phyloP scores from a whole-genome alignment of 768 basidiomycete genomes.

The Tephrocybe sp. region DNA sequence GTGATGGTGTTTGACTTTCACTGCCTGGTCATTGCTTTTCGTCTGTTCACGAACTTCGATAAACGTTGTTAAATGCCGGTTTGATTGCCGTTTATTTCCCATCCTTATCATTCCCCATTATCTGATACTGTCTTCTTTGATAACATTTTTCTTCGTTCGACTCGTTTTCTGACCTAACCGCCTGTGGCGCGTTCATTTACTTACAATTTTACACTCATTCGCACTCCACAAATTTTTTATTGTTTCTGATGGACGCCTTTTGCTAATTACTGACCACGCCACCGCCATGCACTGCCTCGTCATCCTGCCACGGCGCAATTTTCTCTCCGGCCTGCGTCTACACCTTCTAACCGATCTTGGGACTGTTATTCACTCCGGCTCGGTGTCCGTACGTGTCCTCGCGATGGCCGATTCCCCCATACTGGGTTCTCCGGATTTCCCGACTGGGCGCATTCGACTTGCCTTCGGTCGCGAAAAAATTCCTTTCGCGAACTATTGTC shows the following conservation, averaged over 20 bases:
- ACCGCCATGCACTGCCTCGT: conserved; percentile 15
- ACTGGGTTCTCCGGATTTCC: background rate
- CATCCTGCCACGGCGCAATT: conserved; percentile 11
- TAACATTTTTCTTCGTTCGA: background rate
- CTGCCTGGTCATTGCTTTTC: background rate
- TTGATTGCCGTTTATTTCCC: background rate
- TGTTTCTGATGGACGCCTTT: background rate
- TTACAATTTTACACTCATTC: background rate
- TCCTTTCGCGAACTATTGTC: conserved; percentile 4
- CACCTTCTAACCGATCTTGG: no score
- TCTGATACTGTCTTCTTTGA: background rate
- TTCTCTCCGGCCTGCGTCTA: background rate
- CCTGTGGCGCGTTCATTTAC: background rate
- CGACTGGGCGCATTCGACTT: background rate
- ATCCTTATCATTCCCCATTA: background rate
- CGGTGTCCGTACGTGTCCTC: background rate
- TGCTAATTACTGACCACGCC: background rate
- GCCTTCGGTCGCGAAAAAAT: conserved; percentile 11
- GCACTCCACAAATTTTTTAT: background rate
- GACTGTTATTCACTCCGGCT: background rate
- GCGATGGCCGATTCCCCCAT: background rate
- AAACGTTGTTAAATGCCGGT: background rate
- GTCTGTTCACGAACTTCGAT: background rate
- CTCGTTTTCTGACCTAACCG: background rate
- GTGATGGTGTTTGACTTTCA: background rate